phyloP scores from a whole-genome alignment of 495 filamentous ascomycete species.

The Aspergillus hancockii region DNA sequence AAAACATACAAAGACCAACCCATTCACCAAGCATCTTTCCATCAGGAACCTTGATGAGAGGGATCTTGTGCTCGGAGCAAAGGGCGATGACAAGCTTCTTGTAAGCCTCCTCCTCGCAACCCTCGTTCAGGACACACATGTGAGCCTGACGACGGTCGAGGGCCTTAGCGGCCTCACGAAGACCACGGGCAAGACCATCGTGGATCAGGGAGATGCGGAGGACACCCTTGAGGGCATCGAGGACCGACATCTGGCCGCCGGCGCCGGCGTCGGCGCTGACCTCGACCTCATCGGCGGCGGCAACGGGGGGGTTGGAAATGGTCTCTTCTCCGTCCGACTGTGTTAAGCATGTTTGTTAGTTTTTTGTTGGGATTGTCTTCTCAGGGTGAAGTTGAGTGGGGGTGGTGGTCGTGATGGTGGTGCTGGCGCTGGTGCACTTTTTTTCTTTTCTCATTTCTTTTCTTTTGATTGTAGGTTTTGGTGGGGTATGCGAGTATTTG shows the following conservation, averaged over 20 bases:
- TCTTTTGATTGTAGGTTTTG: not conserved
- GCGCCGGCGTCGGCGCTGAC: slow-evolving; percentile 78
- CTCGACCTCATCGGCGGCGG: slow-evolving; percentile 84
- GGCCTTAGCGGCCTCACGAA: slow-evolving; percentile 96
- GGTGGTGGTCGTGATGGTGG: not conserved
- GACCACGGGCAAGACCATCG: slow-evolving; percentile 96
- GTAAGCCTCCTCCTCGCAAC: slow-evolving; percentile 99
- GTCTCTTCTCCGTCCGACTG: slow-evolving; percentile 89
- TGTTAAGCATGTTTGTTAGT: slow-evolving; percentile 4
- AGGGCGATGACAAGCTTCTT: slow-evolving; percentile 99
- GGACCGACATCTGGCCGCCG: slow-evolving; percentile 94
- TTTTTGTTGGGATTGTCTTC: slow-evolving; percentile 13
- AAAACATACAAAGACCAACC: slow-evolving; percentile 93
- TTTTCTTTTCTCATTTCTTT: not conserved
- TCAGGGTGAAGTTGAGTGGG: not conserved
- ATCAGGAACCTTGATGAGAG: slow-evolving; percentile 98
- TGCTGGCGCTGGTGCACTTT: not conserved
- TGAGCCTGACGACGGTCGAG: slow-evolving; percentile 97
- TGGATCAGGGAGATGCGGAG: slow-evolving; percentile 98
- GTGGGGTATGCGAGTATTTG: slow-evolving; percentile 4
- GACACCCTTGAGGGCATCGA: slow-evolving; percentile 95
- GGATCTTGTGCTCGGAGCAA: slow-evolving; percentile 98
- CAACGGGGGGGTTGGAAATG: slow-evolving; percentile 65
- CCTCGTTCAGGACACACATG: slow-evolving; percentile 99
- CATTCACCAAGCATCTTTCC: slow-evolving; percentile 99